Percentiles rank a stretch among this genome's conserved stretches.
Conservation (phyloP, 148 eudicot species). For the Persicaria tinctoria region DNA sequence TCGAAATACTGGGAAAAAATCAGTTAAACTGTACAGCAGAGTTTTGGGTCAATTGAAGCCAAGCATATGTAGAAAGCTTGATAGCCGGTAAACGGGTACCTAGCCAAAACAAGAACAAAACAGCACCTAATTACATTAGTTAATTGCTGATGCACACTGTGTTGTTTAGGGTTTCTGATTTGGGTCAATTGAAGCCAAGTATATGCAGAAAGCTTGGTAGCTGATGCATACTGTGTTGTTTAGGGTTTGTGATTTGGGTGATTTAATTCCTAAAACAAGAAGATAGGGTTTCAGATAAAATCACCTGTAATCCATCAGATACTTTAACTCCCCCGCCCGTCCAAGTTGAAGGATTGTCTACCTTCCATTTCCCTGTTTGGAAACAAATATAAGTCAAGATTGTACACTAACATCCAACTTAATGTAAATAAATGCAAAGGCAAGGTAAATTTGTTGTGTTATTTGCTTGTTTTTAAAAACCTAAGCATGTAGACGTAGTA, state of each 20-base stretch:
- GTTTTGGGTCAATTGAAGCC: conserved; percentile 89
- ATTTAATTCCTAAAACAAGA: background rate
- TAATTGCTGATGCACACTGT: background rate
- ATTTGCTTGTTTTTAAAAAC: too few relatives aligned
- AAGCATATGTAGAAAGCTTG: conserved; percentile 92
- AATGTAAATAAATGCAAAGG: too few relatives aligned
- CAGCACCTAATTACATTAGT: background rate
- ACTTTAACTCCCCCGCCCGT: conserved; percentile 57
- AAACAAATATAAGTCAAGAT: conserved; percentile 4
- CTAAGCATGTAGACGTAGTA: too few relatives aligned
- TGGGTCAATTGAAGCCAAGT: too few relatives aligned
- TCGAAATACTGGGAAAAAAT: too few relatives aligned
- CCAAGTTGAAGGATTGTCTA: conserved; percentile 83
- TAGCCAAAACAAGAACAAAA: conserved; percentile 19
- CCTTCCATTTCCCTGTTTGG: conserved; percentile 47
- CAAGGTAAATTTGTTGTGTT: too few relatives aligned
- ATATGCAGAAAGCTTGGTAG: too few relatives aligned
- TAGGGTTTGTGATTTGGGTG: background rate
- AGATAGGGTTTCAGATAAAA: background rate
- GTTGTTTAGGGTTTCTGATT: background rate
- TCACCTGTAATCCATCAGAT: conserved; percentile 85
- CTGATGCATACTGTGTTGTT: too few relatives aligned
- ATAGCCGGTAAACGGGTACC: conserved; percentile 84
- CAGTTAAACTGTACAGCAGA: conserved; percentile 68
- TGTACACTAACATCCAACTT: background rate